Evolutionary conservation across 2,329 filamentous ascomycete species (phyloP), one percentile per base, ranked within the genome.

Genomic region (Aspergillus neotritici): DNA sequence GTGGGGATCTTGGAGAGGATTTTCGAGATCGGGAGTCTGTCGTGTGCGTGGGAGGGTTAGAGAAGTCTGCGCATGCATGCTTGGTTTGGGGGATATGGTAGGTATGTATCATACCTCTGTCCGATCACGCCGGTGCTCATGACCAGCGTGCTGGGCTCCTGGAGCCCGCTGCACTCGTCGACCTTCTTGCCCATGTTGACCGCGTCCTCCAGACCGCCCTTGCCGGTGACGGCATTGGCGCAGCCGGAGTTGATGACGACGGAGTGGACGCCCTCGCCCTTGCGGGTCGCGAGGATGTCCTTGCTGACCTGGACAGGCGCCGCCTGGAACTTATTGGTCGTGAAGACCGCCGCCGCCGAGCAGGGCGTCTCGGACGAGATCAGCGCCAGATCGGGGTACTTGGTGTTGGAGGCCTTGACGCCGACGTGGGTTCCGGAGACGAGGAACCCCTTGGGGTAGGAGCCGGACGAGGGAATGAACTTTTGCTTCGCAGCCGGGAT

Each of bases 71-170:
- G 21, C 21, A 25, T 5, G 21, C 6, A 34, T 31, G 31, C 31
- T 12, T 4, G 28, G 10, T 6, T 49, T 34, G 46, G 34, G 35
- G 12, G 6, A 8, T 28, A n/a, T n/a, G 25, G 8, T 7, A 25
- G 15, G 15, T 21, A 15, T 13, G 30, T 3, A 5, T 41, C 69
- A 52, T 64, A 84, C 83, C 87, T 82, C 69, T 97, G 91, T 7
- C 93, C 93, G 62, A 98, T 98, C 34, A 98, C 93, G 42, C 93
- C 93, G 2, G 93, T 98, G 65, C 89, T 96, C 93, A 98, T 97
- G 49, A 97, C 91, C 37, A 98, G 75, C n/a, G 87, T 93, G 53
- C 75, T 76, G 31, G 77, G 71, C 36, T 74, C 71, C 34, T 68
- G 64, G 9, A 64, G 56, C n/a, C 67, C 67, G 50, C 80, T 80